phyloP scores from a whole-genome alignment of 2,329 filamentous ascomycete genomes.

The Fusarium marasasianum region DNA sequence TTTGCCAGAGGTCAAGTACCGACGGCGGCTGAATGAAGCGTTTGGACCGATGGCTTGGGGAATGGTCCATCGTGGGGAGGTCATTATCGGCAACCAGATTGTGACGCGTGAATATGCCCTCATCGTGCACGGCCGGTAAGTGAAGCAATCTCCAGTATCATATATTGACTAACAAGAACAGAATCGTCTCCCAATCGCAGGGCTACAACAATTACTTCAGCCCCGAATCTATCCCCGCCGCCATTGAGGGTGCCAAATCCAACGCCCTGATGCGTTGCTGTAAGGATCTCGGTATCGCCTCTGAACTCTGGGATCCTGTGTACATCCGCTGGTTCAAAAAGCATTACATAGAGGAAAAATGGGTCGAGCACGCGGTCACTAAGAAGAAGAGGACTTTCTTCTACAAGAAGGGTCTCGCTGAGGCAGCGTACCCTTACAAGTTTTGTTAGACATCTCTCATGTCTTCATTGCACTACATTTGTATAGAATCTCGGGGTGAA shows the following conservation, averaged over 20 bases:
- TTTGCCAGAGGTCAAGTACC: constrained; percentile 97
- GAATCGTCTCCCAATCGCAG: constrained; percentile 89
- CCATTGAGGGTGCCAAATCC: constrained; percentile 96
- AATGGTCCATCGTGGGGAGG: constrained; percentile 85
- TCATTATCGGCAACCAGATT: constrained; percentile 82
- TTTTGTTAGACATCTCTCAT: constrained; percentile 11
- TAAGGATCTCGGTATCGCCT: constrained; percentile 95
- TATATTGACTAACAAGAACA: constrained; percentile 49
- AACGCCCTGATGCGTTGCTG: constrained; percentile 98
- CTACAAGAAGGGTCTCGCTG: constrained; percentile 80
- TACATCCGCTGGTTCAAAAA: constrained; percentile 87
- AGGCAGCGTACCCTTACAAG: constrained; percentile 71
- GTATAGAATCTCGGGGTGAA: constrained; percentile 2
- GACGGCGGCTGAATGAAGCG: constrained; percentile 85
- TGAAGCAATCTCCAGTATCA: neutral
- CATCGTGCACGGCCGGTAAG: constrained; percentile 85
- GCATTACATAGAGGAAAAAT: constrained; percentile 78
- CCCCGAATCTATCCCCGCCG: constrained; percentile 88
- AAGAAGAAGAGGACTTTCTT: constrained; percentile 93
- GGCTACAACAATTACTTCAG: constrained; percentile 96
- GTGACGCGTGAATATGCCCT: constrained; percentile 93
- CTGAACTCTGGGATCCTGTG: constrained; percentile 94
- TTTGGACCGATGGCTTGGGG: constrained; percentile 98
- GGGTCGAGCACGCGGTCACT: constrained; percentile 86
- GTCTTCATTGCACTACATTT: neutral